Conservation (phyloP, 768 basidiomycete species). For the Mrakia blollopis region DNA sequence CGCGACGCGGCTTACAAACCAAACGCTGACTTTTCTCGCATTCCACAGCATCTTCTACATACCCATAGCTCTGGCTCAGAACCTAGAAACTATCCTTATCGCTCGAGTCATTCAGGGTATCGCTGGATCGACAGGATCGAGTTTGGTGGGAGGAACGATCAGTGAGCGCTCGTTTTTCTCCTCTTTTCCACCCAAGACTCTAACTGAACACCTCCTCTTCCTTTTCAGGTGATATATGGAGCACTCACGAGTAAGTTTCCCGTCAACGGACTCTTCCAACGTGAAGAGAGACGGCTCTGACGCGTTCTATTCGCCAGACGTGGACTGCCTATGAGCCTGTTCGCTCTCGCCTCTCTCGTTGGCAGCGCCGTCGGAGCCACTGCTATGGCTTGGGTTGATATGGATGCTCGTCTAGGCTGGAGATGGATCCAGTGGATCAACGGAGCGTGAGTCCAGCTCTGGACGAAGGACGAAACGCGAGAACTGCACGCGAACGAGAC, state of each 20-base stretch:
- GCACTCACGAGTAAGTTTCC: constrained; percentile 38
- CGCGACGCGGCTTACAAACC: background rate
- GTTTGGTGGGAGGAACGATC: constrained; percentile 47
- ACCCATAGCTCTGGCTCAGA: constrained; percentile 39
- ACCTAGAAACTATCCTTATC: constrained; percentile 43
- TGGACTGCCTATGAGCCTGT: constrained; percentile 71
- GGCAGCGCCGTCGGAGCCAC: constrained; percentile 63
- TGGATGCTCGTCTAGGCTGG: constrained; percentile 57
- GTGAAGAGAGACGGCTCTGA: too few species aligned
- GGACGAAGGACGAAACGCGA: too few species aligned
- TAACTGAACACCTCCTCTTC: background rate
- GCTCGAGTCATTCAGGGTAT: constrained; percentile 43
- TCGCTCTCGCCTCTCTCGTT: constrained; percentile 58
- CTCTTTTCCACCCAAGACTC: too few species aligned
- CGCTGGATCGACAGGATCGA: constrained; percentile 44
- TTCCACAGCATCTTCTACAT: constrained; percentile 33
- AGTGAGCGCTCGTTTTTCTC: background rate
- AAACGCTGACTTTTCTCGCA: constrained; percentile 12
- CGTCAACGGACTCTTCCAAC: background rate
- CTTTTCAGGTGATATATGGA: constrained; percentile 42
- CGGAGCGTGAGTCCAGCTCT: background rate
- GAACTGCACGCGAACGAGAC: too few species aligned
- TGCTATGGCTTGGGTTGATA: constrained; percentile 57
- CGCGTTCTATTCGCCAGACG: constrained; percentile 38
- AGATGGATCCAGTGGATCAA: constrained; percentile 77